Evolutionary conservation across 2,329 filamentous ascomycete species (phyloP), one percentile per base, ranked within the genome.

Genomic region (Metarhizium sp.): DNA sequence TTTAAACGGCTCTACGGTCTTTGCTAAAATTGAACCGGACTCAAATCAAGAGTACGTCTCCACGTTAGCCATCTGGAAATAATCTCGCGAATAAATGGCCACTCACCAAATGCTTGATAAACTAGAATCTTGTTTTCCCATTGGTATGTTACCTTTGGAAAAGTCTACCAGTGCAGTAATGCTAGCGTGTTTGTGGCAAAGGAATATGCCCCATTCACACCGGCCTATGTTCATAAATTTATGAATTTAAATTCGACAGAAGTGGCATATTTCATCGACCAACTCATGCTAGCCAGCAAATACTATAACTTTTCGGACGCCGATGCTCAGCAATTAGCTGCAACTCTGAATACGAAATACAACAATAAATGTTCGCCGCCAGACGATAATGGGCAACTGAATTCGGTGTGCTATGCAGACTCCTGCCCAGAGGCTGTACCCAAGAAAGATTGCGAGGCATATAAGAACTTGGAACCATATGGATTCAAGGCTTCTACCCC

Each of bases 181-280:
- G 60, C 58, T 13, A 58, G 59, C 30, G 55, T 59, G 3, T 58
- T 61, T 30, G 60, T 63, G 1, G 50, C 58, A 6, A 56, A 55
- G 16, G 55, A 56, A 2, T 60, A 61, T 34, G 59, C 55, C 4
- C 51, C 54, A 29, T 57, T 61, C 20, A 61, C 53, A 51, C 62
- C 60, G 16, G 64, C 66, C 32, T 69, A 68, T 55, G 65, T 66
- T 4, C 67, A 69, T 60, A 67, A 68, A 47, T 69, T 60, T 55
- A 69, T 69, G 67, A 59, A 66, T 51, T 58, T 69, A 25, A 63
- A 67, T 52, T 54, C 62, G 25, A 63, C 60, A 1, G 58, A 68
- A 29, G 55, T 68, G 7, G 64, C 61, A 6, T 64, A 69, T 50
- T 68, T 69, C 55, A 66, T 69, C 53, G 55, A 64, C 8, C 66